phyloP scores from a whole-genome alignment of 441 rosid species.

The Eruca vesicaria region DNA sequence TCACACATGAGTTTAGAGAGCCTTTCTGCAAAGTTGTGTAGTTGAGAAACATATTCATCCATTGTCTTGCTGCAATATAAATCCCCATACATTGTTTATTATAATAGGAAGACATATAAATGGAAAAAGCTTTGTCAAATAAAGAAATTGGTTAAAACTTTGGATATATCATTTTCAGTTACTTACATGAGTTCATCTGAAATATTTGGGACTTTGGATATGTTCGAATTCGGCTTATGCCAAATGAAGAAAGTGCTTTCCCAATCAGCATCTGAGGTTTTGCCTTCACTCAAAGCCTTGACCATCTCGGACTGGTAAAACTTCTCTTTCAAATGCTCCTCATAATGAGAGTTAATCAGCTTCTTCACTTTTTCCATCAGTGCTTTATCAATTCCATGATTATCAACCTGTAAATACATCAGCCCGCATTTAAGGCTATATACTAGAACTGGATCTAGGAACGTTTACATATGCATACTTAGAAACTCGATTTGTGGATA shows the following conservation, averaged over 20 bases:
- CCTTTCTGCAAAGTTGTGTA: slow-evolving; percentile 65
- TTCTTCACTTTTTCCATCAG: slow-evolving; percentile 78
- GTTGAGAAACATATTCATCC: slow-evolving; percentile 63
- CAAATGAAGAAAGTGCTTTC: slow-evolving; percentile 77
- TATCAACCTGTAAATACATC: slow-evolving; percentile 60
- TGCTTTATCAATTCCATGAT: slow-evolving; percentile 66
- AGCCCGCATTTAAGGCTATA: neutral
- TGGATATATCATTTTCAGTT: neutral
- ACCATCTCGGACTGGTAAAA: slow-evolving; percentile 68
- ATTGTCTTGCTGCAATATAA: slow-evolving; percentile 58
- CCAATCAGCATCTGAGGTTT: slow-evolving; percentile 62
- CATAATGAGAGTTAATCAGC: slow-evolving; percentile 64
- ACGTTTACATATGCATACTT: neutral
- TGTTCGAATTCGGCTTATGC: slow-evolving; percentile 69
- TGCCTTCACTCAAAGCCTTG: slow-evolving; percentile 43
- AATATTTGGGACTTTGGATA: slow-evolving; percentile 53
- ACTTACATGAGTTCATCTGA: slow-evolving; percentile 63
- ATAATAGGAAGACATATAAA: neutral
- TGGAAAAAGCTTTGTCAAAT: neutral
- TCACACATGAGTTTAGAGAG: slow-evolving; percentile 68
- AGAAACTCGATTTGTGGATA: neutral
- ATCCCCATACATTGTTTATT: neutral
- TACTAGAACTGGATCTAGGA: neutral
- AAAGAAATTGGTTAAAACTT: neutral
- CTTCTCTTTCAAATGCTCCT: slow-evolving; percentile 53